Base-by-base conservation (phyloP, 352 stramenopile genomes). In the Pythium plurisporium region DNA sequence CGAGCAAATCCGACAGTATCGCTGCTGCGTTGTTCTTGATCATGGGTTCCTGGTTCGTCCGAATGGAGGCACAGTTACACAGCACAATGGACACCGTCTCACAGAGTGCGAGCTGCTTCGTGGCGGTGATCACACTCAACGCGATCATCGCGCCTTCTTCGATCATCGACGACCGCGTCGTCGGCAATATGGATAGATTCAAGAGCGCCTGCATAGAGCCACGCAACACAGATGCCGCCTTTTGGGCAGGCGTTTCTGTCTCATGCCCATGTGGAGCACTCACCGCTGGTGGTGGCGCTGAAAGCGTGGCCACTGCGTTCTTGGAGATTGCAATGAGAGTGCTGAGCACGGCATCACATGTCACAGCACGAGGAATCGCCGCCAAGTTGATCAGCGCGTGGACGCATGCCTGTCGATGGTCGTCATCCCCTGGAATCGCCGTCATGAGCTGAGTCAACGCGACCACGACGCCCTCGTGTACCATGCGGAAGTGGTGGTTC, bases 141-240 rank as follows among this genome's bases (percentile, higher is more conserved):
- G 75, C 82, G 8, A 61, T 43, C 36, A 94, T 64, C 4, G 69
- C 80, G 33, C 83, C 83, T 54, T 92, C 83, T 52, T 94, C 83
- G 23, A 94, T 72, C 58, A 92, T 73, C 19, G 73, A 70, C 2
- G 74, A 69, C 20, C 84, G 81, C 9, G 84, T 92, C 20, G 82
- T 89, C 4, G 80, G 79, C 17, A 91, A 47, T 31, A 94, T 88
- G 15, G 84, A 94, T 22, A 94, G 65, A 40, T 92, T 94, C 2
- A 94, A 55, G 15, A 93, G 50, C 27, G 76, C 81, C 43, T 83
- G 78, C 31, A 75, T 76, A 55, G 76, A 88, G 17, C 55, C 50
- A 26, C 60, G 55, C 23, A 65, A 23, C 19, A 50, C 40, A 3
- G 30, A 44, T 2, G 17, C 29, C 0, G 40, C 50, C 3, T 53